phyloP scores from a whole-genome alignment of 345 rosid genomes.

The Garcia nutans region DNA sequence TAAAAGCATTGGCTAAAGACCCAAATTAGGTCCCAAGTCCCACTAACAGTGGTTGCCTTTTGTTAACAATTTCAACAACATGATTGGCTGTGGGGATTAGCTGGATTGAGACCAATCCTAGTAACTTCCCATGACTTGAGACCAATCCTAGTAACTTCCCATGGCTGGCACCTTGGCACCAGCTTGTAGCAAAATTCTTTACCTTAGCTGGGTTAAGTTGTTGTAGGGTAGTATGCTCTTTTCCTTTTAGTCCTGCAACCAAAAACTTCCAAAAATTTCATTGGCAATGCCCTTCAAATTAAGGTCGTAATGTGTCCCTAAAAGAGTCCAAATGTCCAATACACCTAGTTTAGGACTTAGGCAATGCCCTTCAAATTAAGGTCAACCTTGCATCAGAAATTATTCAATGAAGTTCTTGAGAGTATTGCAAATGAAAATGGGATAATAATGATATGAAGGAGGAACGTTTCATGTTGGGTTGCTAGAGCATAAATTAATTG shows the following conservation, averaged over 20 bases:
- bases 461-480: neutral
- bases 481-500: too few relatives aligned
- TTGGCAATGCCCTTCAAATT: too few relatives aligned
- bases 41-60: slow-evolving; percentile 8
- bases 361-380: too few relatives aligned
- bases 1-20: neutral
- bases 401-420: neutral
- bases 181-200: too few relatives aligned
- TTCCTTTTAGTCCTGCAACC: too few relatives aligned
- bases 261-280: too few relatives aligned
- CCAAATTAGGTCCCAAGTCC: neutral
- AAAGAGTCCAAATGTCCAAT: too few relatives aligned
- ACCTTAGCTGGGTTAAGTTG: too few relatives aligned
- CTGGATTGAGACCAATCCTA: slow-evolving; percentile 6
- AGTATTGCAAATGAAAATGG: neutral
- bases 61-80: neutral
- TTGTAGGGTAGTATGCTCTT: too few relatives aligned
- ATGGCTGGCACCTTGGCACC: slow-evolving; percentile 18
- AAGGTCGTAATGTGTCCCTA: too few relatives aligned
- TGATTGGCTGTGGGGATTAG: slow-evolving; percentile 22
- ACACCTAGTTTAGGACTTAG: too few relatives aligned
- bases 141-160: slow-evolving; percentile 5
- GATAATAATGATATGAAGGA: neutral
- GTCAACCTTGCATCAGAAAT: neutral
- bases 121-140: slow-evolving; percentile 3